These are phyloP conservation scores for Xerocomus potaroensis DNA, from an alignment of 768 basidiomycete species.

Conservation along the genomic window DNA sequence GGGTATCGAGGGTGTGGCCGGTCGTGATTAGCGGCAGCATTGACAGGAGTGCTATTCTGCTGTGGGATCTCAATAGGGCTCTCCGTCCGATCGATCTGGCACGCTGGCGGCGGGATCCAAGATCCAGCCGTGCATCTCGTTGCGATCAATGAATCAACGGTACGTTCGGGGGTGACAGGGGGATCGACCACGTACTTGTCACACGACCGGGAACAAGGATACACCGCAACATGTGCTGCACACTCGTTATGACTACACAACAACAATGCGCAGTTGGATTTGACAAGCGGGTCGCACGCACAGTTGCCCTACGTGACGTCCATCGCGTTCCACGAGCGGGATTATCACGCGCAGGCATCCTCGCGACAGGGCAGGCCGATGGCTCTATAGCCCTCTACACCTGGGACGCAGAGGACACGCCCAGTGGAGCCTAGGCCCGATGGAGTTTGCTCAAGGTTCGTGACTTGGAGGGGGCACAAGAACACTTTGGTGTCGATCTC, in stretches of 20 bases:
- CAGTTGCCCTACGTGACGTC: constrained; percentile 59
- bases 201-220: constrained; percentile 54
- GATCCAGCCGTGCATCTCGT: constrained; percentile 56
- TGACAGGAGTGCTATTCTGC: constrained; percentile 79
- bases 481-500: constrained; percentile 48
- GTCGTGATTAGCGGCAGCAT: constrained; percentile 76
- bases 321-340: constrained; percentile 84
- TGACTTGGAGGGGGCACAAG: constrained; percentile 55
- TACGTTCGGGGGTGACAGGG: constrained; percentile 37
- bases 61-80: constrained; percentile 89
- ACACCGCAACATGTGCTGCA: constrained; percentile 80
- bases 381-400: constrained; percentile 78
- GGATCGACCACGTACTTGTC: background rate
- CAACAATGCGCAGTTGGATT: constrained; percentile 71
- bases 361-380: constrained; percentile 77
- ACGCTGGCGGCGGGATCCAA: constrained; percentile 36
- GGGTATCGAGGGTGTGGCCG: constrained; percentile 80
- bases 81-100: constrained; percentile 73
- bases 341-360: constrained; percentile 75
- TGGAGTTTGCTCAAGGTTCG: constrained; percentile 76
- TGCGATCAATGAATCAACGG: constrained; percentile 83
- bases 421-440: constrained; percentile 55
- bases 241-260: constrained; percentile 75
- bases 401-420: constrained; percentile 77
- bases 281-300: constrained; percentile 41